Conservation (phyloP, 257 asterid species). For the Salvia hispanica region DNA sequence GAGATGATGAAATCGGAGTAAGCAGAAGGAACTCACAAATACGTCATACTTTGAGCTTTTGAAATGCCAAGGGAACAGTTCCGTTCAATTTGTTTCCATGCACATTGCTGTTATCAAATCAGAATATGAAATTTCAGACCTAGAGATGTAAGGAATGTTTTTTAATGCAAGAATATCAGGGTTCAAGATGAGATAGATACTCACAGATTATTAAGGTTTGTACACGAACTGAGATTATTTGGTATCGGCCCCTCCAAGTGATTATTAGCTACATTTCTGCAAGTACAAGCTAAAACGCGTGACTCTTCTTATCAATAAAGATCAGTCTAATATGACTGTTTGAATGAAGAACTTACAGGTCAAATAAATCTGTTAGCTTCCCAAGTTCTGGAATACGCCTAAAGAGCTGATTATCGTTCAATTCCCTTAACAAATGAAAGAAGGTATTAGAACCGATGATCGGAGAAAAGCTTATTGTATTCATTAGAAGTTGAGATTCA, state of each 20-base stretch:
- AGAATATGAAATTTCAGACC: not conserved
- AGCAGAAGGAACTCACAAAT: slow-evolving; percentile 65
- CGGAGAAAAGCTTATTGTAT: not conserved
- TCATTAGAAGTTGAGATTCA: not conserved
- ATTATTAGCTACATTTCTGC: slow-evolving; percentile 93
- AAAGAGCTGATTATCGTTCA: slow-evolving; percentile 82
- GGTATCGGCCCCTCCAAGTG: slow-evolving; percentile 79
- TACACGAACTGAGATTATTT: slow-evolving; percentile 89
- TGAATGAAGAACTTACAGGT: slow-evolving; percentile 52
- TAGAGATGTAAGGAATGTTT: not conserved
- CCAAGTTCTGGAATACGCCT: slow-evolving; percentile 91
- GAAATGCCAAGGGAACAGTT: slow-evolving; percentile 73
- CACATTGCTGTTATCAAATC: slow-evolving; percentile 59
- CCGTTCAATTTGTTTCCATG: slow-evolving; percentile 83
- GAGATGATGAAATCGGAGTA: not conserved
- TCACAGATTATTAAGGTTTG: slow-evolving; percentile 96
- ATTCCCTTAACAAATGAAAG: slow-evolving; percentile 51
- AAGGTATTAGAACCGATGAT: not conserved
- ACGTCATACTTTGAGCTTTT: slow-evolving; percentile 90
- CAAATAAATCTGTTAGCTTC: slow-evolving; percentile 86
- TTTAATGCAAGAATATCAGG: not conserved
- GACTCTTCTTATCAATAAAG: not conserved
- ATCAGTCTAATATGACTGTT: not conserved
- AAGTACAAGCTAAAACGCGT: slow-evolving; percentile 15
- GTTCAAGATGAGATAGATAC: slow-evolving; percentile 29